These are phyloP conservation scores for Aristolochia californica DNA, from an alignment of 164 flowering plant genomes.

Conservation along the genomic window DNA sequence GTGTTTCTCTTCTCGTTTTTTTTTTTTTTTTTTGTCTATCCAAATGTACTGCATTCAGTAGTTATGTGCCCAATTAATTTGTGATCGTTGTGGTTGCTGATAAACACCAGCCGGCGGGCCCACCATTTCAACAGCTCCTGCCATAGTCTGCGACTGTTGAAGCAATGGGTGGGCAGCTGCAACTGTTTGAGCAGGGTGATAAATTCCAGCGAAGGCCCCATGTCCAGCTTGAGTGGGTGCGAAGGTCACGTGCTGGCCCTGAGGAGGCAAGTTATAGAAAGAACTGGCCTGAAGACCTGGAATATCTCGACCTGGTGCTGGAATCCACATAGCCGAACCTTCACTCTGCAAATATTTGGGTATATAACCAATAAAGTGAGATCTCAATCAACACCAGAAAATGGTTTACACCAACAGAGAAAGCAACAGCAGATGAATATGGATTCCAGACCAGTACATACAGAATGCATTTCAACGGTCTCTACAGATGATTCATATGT, in stretches of 20 bases:
- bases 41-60: constrained; percentile 28
- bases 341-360: constrained; percentile 51
- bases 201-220: constrained; percentile 57
- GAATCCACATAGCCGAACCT: constrained; percentile 74
- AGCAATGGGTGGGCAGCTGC: constrained; percentile 63
- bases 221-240: constrained; percentile 62
- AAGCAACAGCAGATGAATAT: too few relatives aligned
- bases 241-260: constrained; percentile 72
- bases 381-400: too few relatives aligned
- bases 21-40: background rate
- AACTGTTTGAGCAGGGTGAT: constrained; percentile 65
- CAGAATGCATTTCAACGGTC: too few relatives aligned
- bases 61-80: constrained; percentile 75
- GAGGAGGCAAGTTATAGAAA: constrained; percentile 75
- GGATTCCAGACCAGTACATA: too few relatives aligned
- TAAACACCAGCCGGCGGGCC: constrained; percentile 60
- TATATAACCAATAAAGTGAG: background rate
- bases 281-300: constrained; percentile 55
- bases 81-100: constrained; percentile 80
- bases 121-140: constrained; percentile 62
- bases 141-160: constrained; percentile 77
- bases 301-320: constrained; percentile 60
- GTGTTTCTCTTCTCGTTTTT: constrained; percentile 1
- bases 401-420: too few relatives aligned
- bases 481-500: too few relatives aligned